Conservation (phyloP, 1,284 basidiomycete species). For the Irpex rosettiformis region DNA sequence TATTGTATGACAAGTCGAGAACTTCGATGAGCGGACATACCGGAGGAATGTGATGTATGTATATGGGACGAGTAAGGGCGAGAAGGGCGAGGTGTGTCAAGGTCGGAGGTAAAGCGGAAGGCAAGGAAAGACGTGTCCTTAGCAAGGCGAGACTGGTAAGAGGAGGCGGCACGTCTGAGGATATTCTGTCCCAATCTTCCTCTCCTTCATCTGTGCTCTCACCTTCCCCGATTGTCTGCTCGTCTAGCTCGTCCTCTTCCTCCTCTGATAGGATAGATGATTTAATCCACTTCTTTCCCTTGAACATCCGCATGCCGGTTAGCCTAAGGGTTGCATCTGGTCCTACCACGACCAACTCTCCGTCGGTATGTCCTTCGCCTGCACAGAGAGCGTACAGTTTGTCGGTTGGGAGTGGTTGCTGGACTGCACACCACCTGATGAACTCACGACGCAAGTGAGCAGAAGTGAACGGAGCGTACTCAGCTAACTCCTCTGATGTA, state of each 20-base stretch:
- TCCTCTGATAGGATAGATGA: neutral
- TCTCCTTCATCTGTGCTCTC: neutral
- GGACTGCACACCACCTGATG: conserved; percentile 52
- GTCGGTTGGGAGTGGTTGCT: conserved; percentile 45
- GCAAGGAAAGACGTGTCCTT: conserved; percentile 31
- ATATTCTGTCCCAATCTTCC: conserved; percentile 4
- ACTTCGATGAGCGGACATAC: conserved; percentile 60
- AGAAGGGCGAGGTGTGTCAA: conserved; percentile 57
- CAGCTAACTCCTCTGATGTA: conserved; percentile 25
- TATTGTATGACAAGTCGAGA: conserved; percentile 66
- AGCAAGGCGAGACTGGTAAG: conserved; percentile 32
- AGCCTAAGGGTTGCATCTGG: conserved; percentile 40
- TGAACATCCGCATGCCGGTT: conserved; percentile 30
- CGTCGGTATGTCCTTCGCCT: conserved; percentile 47
- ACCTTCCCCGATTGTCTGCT: neutral
- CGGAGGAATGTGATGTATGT: conserved; percentile 52
- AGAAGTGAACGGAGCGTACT: conserved; percentile 48
- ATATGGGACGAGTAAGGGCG: conserved; percentile 37
- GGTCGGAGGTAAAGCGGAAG: conserved; percentile 52
- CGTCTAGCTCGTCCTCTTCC: neutral
- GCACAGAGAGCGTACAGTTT: conserved; percentile 48
- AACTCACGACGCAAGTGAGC: conserved; percentile 53
- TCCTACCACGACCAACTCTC: conserved; percentile 61
- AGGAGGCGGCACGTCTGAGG: conserved; percentile 13
- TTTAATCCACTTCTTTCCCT: conserved; percentile 23